These are phyloP conservation scores for Coemansia sp. DNA, from an alignment of 192 early-diverging fungal genomes.

Conservation along the genomic window DNA sequence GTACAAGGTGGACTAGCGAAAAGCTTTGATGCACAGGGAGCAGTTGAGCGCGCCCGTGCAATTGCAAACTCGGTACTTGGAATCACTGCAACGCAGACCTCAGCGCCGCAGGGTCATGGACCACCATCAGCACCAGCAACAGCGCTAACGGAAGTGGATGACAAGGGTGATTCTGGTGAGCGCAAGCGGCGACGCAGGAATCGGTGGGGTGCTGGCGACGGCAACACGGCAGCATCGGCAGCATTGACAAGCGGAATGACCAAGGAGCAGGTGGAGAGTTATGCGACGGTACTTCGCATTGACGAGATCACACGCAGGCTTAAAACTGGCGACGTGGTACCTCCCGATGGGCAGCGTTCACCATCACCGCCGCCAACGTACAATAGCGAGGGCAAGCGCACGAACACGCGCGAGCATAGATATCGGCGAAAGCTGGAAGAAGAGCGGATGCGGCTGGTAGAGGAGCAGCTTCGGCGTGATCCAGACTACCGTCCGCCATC, in stretches of 20 bases:
- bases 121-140: not conserved
- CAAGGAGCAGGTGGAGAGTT: constrained; percentile 72
- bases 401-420: constrained; percentile 91
- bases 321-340: constrained; percentile 78
- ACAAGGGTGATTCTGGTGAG: constrained; percentile 27
- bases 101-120: not conserved
- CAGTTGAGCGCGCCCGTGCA: constrained; percentile 45
- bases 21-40: constrained; percentile 24
- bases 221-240: constrained; percentile 72
- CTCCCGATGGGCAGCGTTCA: constrained; percentile 70
- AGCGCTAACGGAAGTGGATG: constrained; percentile 5
- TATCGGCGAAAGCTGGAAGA: constrained; percentile 91
- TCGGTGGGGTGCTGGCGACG: constrained; percentile 85
- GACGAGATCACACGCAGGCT: constrained; percentile 88
- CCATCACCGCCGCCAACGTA: constrained; percentile 94
- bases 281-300: constrained; percentile 75
- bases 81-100: constrained; percentile 1
- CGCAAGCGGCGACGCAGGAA: constrained; percentile 70
- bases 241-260: constrained; percentile 74
- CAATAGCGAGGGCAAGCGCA: constrained; percentile 90
- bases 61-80: constrained; percentile 45
- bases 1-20: not conserved
- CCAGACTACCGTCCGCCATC: constrained; percentile 84
- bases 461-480: constrained; percentile 70
- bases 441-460: constrained; percentile 85